phyloP scores from a whole-genome alignment of 176 grass and related monocot species.

The Musa itinerans region DNA sequence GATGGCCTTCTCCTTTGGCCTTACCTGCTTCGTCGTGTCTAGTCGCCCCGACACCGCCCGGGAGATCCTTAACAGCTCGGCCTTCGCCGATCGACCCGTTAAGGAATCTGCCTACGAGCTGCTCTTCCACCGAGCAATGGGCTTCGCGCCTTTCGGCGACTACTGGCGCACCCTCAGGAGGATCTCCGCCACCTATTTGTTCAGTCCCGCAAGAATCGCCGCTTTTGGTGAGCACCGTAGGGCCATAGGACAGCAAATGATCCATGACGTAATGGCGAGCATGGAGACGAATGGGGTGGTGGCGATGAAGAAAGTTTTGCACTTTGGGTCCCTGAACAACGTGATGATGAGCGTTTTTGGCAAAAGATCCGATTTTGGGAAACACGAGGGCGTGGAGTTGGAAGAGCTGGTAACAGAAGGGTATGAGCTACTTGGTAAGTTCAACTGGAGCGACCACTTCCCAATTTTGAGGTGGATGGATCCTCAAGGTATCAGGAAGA shows the following conservation, averaged over 20 bases:
- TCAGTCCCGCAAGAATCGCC: constrained; percentile 29
- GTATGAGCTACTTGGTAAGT: constrained; percentile 28
- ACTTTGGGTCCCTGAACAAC: constrained; percentile 30
- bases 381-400: constrained; percentile 22
- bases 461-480: constrained; percentile 27
- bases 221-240: constrained; percentile 15
- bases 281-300: constrained; percentile 17
- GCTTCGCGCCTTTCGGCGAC: constrained; percentile 32
- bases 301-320: constrained; percentile 18
- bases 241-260: constrained; percentile 22
- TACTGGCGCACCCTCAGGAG: constrained; percentile 40
- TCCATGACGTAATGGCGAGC: constrained; percentile 7
- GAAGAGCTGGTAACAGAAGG: constrained; percentile 24
- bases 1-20: constrained; percentile 33
- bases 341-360: constrained; percentile 34
- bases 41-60: constrained; percentile 19
- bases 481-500: constrained; percentile 29
- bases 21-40: constrained; percentile 33
- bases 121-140: constrained; percentile 20
- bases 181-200: constrained; percentile 35
- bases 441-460: constrained; percentile 38
- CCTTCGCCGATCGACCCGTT: constrained; percentile 28
- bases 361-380: constrained; percentile 21
- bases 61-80: constrained; percentile 36
- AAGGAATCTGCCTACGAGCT: constrained; percentile 24